phyloP scores from a whole-genome alignment of 495 filamentous ascomycete species.

The Tuber magnatum region DNA sequence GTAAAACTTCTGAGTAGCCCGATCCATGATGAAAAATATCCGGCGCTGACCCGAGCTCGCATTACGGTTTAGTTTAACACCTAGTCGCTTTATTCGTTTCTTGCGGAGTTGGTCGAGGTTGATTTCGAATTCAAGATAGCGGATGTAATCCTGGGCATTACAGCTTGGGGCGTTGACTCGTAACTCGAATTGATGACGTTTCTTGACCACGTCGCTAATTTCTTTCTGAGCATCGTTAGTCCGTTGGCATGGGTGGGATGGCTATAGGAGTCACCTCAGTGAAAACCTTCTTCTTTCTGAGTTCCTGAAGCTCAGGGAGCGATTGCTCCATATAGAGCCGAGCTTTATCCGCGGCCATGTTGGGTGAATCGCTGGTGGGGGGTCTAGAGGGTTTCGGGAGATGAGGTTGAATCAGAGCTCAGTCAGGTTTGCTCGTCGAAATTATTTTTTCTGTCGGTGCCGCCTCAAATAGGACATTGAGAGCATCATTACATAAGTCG shows the following conservation, averaged over 20 bases:
- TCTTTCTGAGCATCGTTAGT: slow-evolving; percentile 55
- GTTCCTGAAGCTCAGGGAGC: slow-evolving; percentile 82
- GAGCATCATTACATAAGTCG: background rate
- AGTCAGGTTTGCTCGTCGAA: background rate
- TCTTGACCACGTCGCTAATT: slow-evolving; percentile 76
- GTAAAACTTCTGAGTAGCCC: slow-evolving; percentile 76
- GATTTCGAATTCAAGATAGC: slow-evolving; percentile 86
- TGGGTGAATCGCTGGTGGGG: background rate
- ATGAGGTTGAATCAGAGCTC: background rate
- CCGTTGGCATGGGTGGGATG: background rate
- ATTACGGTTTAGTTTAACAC: slow-evolving; percentile 49
- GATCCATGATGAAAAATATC: slow-evolving; percentile 81
- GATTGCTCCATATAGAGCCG: slow-evolving; percentile 88
- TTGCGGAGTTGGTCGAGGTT: slow-evolving; percentile 74
- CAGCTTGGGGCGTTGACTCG: slow-evolving; percentile 73
- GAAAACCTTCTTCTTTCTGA: slow-evolving; percentile 82
- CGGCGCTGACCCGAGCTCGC: slow-evolving; percentile 60
- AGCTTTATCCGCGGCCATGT: slow-evolving; percentile 61
- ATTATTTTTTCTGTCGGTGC: background rate
- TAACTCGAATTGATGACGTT: slow-evolving; percentile 90
- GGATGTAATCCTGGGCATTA: slow-evolving; percentile 66
- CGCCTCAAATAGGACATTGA: background rate
- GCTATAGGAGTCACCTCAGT: slow-evolving; percentile 50
- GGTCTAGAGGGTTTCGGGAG: background rate
- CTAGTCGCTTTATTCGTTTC: slow-evolving; percentile 72